Conservation (phyloP, 331 rosid genomes). For the Stylosanthes scabra region DNA sequence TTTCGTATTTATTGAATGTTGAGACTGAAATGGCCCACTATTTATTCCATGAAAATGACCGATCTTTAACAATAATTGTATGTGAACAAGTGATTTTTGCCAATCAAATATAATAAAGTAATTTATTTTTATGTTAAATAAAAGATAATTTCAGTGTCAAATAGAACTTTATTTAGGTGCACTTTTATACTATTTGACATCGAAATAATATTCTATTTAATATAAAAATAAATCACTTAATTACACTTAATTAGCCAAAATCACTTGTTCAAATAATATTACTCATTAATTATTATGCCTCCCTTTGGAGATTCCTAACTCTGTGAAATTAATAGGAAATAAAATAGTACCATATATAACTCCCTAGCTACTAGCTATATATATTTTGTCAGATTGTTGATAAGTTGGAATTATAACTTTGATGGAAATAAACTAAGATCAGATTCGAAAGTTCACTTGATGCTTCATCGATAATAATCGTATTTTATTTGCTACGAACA, state of each 20-base stretch:
- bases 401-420: not conserved
- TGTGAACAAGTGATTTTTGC: no score
- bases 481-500: no score
- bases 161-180: no score
- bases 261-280: no score
- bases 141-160: no score
- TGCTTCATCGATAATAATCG: not conserved
- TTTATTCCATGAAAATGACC: slow-evolving; percentile 13
- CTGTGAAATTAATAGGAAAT: not conserved
- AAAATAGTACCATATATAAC: not conserved
- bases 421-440: not conserved
- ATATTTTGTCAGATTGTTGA: not conserved
- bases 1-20: not conserved
- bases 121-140: no score
- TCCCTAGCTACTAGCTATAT: not conserved
- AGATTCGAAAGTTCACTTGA: not conserved
- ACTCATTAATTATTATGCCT: not conserved
- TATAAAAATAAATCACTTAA: no score
- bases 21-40: not conserved
- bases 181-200: no score
- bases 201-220: no score
- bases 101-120: no score
- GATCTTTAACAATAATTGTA: no score
- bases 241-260: no score
- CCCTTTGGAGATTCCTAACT: not conserved